Conservation (phyloP, 2,329 filamentous ascomycete genomes). For the Phialocephala sp. region DNA sequence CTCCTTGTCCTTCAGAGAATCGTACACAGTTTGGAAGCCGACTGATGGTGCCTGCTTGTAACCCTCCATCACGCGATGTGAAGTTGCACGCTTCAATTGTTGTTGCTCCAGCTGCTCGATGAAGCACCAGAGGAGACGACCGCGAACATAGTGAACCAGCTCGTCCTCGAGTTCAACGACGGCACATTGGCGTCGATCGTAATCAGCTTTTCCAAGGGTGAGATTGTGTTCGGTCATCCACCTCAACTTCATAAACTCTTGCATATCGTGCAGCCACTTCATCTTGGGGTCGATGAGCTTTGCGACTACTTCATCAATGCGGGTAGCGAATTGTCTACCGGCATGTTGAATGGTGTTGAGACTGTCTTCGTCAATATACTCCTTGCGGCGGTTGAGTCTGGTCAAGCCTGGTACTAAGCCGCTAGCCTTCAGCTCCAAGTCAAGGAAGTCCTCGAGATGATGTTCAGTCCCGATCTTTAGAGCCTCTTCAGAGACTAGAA, state of each 20-base stretch:
- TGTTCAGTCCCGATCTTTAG: conserved; percentile 42
- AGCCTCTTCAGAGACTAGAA: conserved; percentile 68
- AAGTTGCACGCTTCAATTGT: conserved; percentile 6
- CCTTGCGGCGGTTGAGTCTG: conserved; percentile 54
- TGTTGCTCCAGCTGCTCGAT: conserved; percentile 18
- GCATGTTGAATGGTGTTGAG: conserved; percentile 64
- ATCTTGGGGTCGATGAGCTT: conserved; percentile 44
- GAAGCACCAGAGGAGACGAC: conserved; percentile 27
- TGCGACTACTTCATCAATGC: conserved; percentile 48
- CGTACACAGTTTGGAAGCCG: conserved; percentile 16
- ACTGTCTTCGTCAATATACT: conserved; percentile 58
- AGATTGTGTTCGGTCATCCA: not conserved
- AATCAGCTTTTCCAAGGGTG: not conserved
- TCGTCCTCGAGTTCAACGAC: not conserved
- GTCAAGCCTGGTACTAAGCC: conserved; percentile 28
- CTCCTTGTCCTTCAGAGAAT: conserved; percentile 31
- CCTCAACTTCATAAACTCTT: conserved; percentile 41
- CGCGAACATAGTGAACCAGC: conserved; percentile 21
- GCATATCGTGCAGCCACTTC: conserved; percentile 46
- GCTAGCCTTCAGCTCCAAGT: not conserved
- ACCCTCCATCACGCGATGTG: conserved; percentile 23
- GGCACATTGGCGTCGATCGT: not conserved
- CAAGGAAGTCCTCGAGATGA: not conserved
- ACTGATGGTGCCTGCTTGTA: not conserved
- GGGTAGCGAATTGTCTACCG: conserved; percentile 56